Percentiles rank a stretch among this genome's conserved stretches.
Conservation (phyloP, 1,284 basidiomycete genomes). For the Cerrena zonata region DNA sequence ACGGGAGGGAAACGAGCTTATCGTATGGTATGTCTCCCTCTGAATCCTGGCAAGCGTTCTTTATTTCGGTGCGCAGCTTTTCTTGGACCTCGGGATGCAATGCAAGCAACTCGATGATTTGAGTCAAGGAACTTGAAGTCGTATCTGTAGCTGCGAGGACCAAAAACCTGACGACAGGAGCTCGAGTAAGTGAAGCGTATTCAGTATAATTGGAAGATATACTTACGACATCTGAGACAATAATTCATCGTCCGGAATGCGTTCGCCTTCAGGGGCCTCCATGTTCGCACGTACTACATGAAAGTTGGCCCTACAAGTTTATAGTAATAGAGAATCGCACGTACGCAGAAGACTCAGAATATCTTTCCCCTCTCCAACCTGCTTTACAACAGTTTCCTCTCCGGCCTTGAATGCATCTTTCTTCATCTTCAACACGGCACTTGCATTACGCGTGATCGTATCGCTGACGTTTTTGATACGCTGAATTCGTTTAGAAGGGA, state of each 20-base stretch:
- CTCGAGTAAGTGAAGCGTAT: too few species aligned
- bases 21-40: constrained; percentile 17
- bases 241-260: constrained; percentile 23
- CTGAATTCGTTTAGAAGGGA: background rate
- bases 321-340: background rate
- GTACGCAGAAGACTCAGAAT: constrained; percentile 3
- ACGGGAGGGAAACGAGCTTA: constrained; percentile 16
- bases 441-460: background rate
- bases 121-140: constrained; percentile 19
- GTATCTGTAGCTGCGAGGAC: constrained; percentile 17
- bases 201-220: too few species aligned
- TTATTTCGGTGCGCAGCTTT: constrained; percentile 15
- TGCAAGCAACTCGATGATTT: constrained; percentile 16
- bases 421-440: background rate
- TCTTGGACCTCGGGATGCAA: constrained; percentile 17
- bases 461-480: background rate
- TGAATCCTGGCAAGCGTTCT: constrained; percentile 4
- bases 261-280: constrained; percentile 16
- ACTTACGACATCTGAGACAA: background rate
- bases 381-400: background rate
- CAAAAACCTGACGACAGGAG: too few species aligned
- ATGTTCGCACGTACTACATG: constrained; percentile 21
- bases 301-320: background rate
- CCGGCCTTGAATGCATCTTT: background rate
- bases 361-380: constrained; percentile 2